Percentiles rank a stretch among this genome's conserved stretches.
These are phyloP conservation scores for Lithocarpus polystachyus DNA, from an alignment of 306 rosid species.

Conservation along the genomic window DNA sequence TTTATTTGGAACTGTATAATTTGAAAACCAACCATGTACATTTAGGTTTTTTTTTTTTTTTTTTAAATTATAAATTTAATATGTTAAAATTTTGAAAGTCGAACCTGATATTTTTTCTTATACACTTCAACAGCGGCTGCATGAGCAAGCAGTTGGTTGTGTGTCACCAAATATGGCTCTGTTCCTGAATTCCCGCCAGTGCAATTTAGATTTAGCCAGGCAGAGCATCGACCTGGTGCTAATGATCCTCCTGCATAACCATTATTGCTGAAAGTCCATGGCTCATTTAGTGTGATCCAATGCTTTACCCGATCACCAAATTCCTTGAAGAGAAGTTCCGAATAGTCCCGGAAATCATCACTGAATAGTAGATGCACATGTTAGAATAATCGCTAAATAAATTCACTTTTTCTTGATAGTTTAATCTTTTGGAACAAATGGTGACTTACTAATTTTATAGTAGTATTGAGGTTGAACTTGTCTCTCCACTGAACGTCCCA, in stretches of 20 bases:
- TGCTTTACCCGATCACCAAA: conserved; percentile 22
- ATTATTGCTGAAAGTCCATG: background rate
- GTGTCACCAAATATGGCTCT: conserved; percentile 35
- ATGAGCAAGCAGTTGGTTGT: conserved; percentile 32
- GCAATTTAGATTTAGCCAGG: conserved; percentile 18
- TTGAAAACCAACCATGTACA: too few species aligned
- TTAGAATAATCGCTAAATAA: too few species aligned
- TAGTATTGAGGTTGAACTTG: too few species aligned
- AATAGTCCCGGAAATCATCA: too few species aligned
- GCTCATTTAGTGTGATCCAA: conserved; percentile 35
- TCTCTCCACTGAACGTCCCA: too few species aligned
- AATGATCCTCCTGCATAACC: conserved; percentile 21
- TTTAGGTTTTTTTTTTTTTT: too few species aligned
- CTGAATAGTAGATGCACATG: background rate
- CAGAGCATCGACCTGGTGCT: conserved; percentile 27
- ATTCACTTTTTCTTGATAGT: too few species aligned
- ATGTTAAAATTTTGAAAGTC: background rate
- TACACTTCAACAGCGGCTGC: conserved; percentile 3
- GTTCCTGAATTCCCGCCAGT: conserved; percentile 23
- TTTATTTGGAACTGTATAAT: too few species aligned
- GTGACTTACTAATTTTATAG: too few species aligned
- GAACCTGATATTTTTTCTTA: conserved; percentile 23
- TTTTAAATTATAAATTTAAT: background rate
- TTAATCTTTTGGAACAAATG: too few species aligned
- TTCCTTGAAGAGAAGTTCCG: too few species aligned